Conservation (phyloP, 75 land plant species). For the Selaginella moellendorffii region DNA sequence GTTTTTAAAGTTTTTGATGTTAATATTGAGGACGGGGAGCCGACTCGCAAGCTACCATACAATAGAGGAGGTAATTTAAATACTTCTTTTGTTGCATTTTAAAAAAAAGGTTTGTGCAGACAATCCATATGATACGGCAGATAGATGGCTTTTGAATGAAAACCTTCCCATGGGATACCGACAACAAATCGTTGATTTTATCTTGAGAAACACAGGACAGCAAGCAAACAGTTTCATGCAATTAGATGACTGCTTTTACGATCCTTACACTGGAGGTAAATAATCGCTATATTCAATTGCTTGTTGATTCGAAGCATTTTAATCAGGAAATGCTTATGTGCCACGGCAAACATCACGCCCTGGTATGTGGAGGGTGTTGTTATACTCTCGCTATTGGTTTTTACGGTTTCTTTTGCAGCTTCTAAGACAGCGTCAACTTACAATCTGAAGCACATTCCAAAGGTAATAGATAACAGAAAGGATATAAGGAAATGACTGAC, state of each 20-base stretch:
- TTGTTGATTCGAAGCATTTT: too few species aligned
- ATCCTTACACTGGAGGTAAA: slow-evolving; percentile 92
- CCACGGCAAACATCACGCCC: not conserved
- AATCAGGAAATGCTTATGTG: not conserved
- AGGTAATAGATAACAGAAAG: not conserved
- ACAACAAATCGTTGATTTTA: slow-evolving; percentile 88
- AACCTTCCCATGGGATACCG: slow-evolving; percentile 65
- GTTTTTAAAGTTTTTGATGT: slow-evolving; percentile 81
- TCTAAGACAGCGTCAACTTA: not conserved
- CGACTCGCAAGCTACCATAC: slow-evolving; percentile 75
- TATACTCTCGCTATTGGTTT: too few species aligned
- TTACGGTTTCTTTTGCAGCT: too few species aligned
- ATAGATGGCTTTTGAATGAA: slow-evolving; percentile 85
- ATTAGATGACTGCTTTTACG: slow-evolving; percentile 43
- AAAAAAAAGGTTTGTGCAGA: slow-evolving; percentile 27
- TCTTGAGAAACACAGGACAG: slow-evolving; percentile 76
- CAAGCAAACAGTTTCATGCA: slow-evolving; percentile 18
- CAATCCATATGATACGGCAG: slow-evolving; percentile 74
- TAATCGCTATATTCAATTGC: too few species aligned
- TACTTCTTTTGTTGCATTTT: not conserved
- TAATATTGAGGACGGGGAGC: slow-evolving; percentile 94
- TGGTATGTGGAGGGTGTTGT: not conserved
- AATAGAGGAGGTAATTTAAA: slow-evolving; percentile 60
- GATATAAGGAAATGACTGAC: too few species aligned
- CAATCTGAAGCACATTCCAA: not conserved